A percentile compares a stretch with the other conserved stretches of the same genome.
phyloP scores from a whole-genome alignment of 2,329 filamentous ascomycete genomes.

The Elsinoe batatas region DNA sequence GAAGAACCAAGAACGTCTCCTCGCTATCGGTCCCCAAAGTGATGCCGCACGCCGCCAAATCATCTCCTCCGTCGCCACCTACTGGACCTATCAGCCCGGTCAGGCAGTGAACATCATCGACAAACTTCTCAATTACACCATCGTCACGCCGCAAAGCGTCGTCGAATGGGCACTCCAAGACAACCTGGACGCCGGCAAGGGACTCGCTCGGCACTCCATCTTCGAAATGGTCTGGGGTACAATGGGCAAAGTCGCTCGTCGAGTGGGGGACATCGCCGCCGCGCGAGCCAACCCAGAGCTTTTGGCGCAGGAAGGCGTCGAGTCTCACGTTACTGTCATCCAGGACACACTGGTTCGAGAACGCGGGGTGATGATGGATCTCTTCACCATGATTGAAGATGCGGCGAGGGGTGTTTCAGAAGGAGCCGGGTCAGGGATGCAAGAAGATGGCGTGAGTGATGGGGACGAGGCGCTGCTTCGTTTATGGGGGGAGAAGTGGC shows the following conservation, averaged over 20 bases:
- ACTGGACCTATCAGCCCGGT: constrained; percentile 88
- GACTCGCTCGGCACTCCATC: constrained; percentile 63
- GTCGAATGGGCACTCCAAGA: constrained; percentile 81
- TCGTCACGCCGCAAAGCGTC: constrained; percentile 75
- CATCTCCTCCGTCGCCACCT: constrained; percentile 78
- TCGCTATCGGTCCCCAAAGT: constrained; percentile 66
- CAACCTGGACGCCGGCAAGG: constrained; percentile 40
- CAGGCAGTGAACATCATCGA: constrained; percentile 88
- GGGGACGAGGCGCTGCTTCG: constrained; percentile 56
- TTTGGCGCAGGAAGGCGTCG: constrained; percentile 31
- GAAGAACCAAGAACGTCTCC: constrained; percentile 78
- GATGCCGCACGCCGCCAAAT: constrained; percentile 76
- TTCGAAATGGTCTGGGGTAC: constrained; percentile 89
- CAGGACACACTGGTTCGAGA: constrained; percentile 62
- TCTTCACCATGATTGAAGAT: constrained; percentile 76
- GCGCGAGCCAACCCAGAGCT: constrained; percentile 44
- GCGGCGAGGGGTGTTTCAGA: constrained; percentile 61
- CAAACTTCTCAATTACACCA: constrained; percentile 95
- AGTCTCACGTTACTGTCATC: constrained; percentile 47
- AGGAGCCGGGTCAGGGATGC: constrained; percentile 63
- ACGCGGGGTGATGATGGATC: constrained; percentile 60
- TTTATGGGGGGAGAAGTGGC: constrained; percentile 78
- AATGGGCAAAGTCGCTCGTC: constrained; percentile 78
- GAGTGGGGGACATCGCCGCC: constrained; percentile 68
- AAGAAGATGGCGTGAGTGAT: constrained; percentile 53